Evolutionary conservation across 805 yeast genomes (phyloP).

Genomic region (Hemisphaericaspora nanyangensis): DNA sequence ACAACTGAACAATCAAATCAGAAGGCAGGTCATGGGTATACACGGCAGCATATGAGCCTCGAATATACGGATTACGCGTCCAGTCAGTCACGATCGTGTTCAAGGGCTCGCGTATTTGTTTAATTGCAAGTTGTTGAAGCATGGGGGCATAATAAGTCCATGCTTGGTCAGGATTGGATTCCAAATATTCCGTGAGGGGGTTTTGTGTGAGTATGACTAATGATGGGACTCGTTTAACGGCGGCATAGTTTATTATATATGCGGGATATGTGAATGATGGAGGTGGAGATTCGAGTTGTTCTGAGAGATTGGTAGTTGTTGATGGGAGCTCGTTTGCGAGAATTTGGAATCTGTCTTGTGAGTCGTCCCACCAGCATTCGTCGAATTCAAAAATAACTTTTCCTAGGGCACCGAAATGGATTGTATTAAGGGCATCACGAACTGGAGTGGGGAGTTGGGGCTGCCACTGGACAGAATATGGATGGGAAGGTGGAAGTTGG

Average conservation of each 20-base stretch:
- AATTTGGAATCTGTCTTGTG: constrained; percentile 38
- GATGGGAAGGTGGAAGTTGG: constrained; percentile 31
- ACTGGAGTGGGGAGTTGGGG: constrained; percentile 19
- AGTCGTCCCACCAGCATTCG: constrained; percentile 40
- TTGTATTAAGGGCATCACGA: constrained; percentile 16
- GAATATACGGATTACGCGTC: constrained; percentile 73
- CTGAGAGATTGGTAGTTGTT: constrained; percentile 2
- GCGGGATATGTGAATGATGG: constrained; percentile 58
- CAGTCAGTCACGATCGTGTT: constrained; percentile 56
- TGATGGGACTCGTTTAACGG: constrained; percentile 35
- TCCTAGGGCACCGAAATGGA: constrained; percentile 40
- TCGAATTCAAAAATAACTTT: constrained; percentile 42
- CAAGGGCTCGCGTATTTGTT: constrained; percentile 19
- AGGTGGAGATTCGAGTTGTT: constrained; percentile 22
- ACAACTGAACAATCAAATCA: constrained; percentile 56
- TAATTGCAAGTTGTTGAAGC: constrained; percentile 23
- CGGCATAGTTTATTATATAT: constrained; percentile 55
- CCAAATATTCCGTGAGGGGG: constrained; percentile 62
- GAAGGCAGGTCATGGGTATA: constrained; percentile 66
- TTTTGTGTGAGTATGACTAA: constrained; percentile 68
- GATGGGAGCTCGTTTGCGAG: constrained; percentile 12
- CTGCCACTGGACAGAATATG: constrained; percentile 44
- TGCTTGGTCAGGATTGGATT: constrained; percentile 45
- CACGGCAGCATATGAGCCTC: constrained; percentile 82
- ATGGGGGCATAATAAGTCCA: constrained; percentile 61